Evolutionary conservation across 116 monocot species (phyloP), one percentile per base, ranked within the genome.

Genomic region (Zostera marina): DNA sequence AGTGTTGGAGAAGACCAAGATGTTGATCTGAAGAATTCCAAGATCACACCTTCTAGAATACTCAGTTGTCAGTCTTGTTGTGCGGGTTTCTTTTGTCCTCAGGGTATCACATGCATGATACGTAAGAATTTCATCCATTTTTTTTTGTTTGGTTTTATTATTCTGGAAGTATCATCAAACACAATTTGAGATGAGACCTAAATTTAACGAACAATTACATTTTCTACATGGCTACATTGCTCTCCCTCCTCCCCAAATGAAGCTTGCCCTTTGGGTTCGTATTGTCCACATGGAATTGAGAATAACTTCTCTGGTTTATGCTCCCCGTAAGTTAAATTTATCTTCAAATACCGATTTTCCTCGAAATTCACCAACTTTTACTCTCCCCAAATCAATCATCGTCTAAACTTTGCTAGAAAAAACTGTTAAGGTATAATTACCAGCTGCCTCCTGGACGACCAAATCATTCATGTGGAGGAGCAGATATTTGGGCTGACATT

Each of bases 101-200:
- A 73, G 39, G 92, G 92, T 17, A 49, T 92, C 52, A 92, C 92
- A 39, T 92, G 92, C 75, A 92, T 92, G 92, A 92, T 92, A 61
- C 86, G 91, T 92, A 73, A 82, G 82, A 42, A 56, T 65, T 61
- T 61, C 15, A 23, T 26, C 26, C 61, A 46, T 23, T 23, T 26
- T 61, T 8, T 0, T 14, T 61, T 47, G 12, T 45, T 25, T 55
- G 13, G 14, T 14, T 56, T 15, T 56, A 8, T 56, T n/a, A 38
- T 25, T 25, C 38, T 38, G 13, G 56, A n/a, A 38, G 25, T 38
- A 7, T 16, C 13, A 39, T 14, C 15, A 40, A 40, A n/a, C 8
- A 25, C 24, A 53, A 25, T 3, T 56, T 10, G 56, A 56, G 7
- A 56, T 32, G 14, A 1, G 16, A 56, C 25, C 2, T 53, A 53